A percentile compares a stretch with the other conserved stretches of the same genome.
phyloP scores from a whole-genome alignment of 768 basidiomycete genomes.

The Tricholoma sp. region DNA sequence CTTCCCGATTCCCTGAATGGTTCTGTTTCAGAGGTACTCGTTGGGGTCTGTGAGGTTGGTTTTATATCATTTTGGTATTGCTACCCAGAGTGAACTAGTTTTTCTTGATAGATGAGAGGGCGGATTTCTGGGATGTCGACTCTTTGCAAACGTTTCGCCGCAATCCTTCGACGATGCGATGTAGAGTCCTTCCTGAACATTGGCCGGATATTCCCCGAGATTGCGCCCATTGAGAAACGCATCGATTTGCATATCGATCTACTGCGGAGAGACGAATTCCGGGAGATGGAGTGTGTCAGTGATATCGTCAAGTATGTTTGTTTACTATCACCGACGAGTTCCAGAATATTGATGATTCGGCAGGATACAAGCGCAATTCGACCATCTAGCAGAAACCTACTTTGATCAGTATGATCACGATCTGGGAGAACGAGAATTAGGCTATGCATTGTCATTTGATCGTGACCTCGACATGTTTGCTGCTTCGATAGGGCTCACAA shows the following conservation, averaged over 20 bases:
- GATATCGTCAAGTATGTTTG: slow-evolving; percentile 77
- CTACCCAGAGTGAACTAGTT: not conserved
- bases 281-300: slow-evolving; percentile 87
- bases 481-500: slow-evolving; percentile 84
- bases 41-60: slow-evolving; percentile 90
- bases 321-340: not conserved
- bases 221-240: slow-evolving; percentile 83
- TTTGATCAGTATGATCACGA: slow-evolving; percentile 82
- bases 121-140: slow-evolving; percentile 76
- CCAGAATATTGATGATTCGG: not conserved
- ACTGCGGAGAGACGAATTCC: slow-evolving; percentile 83
- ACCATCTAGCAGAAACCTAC: slow-evolving; percentile 86
- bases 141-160: slow-evolving; percentile 86
- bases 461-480: slow-evolving; percentile 92
- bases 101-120: slow-evolving; percentile 62
- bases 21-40: slow-evolving; percentile 75
- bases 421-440: slow-evolving; percentile 84
- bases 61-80: not conserved
- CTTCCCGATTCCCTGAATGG: slow-evolving; percentile 84
- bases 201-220: slow-evolving; percentile 78
- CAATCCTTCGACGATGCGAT: slow-evolving; percentile 74
- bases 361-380: slow-evolving; percentile 90
- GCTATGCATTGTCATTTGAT: slow-evolving; percentile 77
- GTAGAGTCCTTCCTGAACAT: slow-evolving; percentile 82
- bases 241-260: slow-evolving; percentile 90